Conservation (phyloP, 768 basidiomycete species). For the Coprinopsis strossmayeri region DNA sequence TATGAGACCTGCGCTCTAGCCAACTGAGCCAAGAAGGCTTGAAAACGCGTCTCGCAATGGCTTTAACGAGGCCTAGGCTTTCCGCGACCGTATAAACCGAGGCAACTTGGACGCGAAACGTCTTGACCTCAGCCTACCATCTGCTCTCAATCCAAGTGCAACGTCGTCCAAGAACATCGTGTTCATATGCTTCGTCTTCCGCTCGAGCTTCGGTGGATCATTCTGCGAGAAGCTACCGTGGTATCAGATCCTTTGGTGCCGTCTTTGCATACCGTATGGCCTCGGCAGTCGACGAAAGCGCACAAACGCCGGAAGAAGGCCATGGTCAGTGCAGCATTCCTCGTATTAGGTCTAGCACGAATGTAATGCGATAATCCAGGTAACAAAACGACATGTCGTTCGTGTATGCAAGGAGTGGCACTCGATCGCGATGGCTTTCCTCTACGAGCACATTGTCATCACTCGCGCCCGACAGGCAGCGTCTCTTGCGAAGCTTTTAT, state of each 20-base stretch:
- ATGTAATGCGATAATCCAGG: conserved; percentile 8
- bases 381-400: conserved; percentile 19
- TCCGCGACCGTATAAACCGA: no score
- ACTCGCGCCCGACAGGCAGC: background rate
- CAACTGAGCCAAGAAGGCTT: conserved; percentile 12
- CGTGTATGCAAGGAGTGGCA: conserved; percentile 22
- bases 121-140: no score
- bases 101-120: no score
- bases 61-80: no score
- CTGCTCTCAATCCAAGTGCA: no score
- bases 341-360: background rate
- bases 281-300: background rate
- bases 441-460: conserved; percentile 20
- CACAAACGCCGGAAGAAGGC: background rate
- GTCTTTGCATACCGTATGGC: background rate
- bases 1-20: conserved; percentile 13
- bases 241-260: background rate
- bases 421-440: conserved; percentile 15
- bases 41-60: no score
- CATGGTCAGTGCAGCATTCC: background rate
- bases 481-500: background rate
- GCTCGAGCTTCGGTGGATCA: background rate
- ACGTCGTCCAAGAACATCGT: conserved; percentile 2
- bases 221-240: conserved; percentile 5
- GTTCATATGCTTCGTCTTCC: conserved; percentile 2